These are phyloP conservation scores for Aurantiochytrium sp. DNA, from an alignment of 108 stramenopile genomes.

Conservation along the genomic window DNA sequence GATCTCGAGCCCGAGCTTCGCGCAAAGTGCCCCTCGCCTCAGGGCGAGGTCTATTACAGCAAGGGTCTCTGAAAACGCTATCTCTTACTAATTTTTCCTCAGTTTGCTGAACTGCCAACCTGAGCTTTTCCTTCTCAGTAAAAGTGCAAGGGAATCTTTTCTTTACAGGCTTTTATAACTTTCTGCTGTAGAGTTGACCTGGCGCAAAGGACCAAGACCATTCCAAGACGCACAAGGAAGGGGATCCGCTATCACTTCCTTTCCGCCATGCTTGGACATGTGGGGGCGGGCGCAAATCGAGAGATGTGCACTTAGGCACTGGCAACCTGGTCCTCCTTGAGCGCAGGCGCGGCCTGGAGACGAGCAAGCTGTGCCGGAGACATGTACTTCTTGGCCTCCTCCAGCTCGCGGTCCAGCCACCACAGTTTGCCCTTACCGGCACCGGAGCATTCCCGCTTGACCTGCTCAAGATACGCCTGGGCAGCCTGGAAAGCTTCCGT, in stretches of 20 bases:
- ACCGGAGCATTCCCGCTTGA: not conserved
- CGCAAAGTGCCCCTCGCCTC: not conserved
- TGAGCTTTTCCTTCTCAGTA: too few species aligned
- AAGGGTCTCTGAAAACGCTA: not conserved
- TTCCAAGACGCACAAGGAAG: too few species aligned
- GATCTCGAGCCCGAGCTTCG: not conserved
- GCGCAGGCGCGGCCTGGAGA: not conserved
- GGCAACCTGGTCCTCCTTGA: not conserved
- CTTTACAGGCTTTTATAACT: too few species aligned
- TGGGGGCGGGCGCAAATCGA: too few species aligned
- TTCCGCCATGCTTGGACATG: too few species aligned
- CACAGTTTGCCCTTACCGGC: slow-evolving; percentile 10
- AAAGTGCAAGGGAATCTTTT: too few species aligned
- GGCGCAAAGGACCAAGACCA: too few species aligned
- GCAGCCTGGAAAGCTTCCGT: not conserved
- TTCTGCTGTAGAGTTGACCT: too few species aligned
- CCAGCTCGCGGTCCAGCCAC: not conserved
- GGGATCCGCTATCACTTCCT: too few species aligned
- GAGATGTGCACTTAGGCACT: not conserved
- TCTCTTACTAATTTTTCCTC: not conserved
- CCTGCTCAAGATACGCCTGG: not conserved
- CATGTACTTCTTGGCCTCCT: slow-evolving; percentile 20
- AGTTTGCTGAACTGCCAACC: too few species aligned
- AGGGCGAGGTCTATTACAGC: not conserved
- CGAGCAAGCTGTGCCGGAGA: not conserved